These are phyloP conservation scores for Populus trichocarpa DNA, from an alignment of 441 rosid species.

Conservation along the genomic window DNA sequence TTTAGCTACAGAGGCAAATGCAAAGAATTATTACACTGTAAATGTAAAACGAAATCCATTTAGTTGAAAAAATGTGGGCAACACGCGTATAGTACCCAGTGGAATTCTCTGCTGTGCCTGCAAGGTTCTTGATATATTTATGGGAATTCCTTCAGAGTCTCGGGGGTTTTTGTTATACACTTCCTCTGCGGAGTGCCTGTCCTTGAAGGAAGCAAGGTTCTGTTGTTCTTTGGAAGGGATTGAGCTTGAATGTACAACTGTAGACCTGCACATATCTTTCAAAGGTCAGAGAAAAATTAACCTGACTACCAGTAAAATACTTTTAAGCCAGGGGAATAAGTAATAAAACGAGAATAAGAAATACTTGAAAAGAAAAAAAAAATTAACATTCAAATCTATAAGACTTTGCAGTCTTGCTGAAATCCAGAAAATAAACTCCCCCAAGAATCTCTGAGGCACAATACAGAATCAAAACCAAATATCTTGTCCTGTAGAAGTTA, in stretches of 20 bases:
- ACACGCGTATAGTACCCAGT: constrained; percentile 40
- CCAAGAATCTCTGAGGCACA: not conserved
- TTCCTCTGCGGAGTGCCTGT: constrained; percentile 40
- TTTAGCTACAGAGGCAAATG: constrained; percentile 44
- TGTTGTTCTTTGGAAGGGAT: constrained; percentile 46
- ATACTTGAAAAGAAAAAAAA: not conserved
- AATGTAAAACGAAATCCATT: not conserved
- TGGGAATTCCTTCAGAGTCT: constrained; percentile 41
- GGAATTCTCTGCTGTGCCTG: constrained; percentile 63
- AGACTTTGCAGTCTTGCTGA: not conserved
- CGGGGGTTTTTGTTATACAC: constrained; percentile 31
- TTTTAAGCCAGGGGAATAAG: not conserved
- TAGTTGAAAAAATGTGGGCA: not conserved
- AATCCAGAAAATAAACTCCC: not conserved
- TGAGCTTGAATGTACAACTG: constrained; percentile 65
- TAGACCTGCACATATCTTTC: constrained; percentile 54
- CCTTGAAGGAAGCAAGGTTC: constrained; percentile 27
- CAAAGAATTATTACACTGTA: not conserved
- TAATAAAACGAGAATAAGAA: not conserved
- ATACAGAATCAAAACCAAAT: not conserved
- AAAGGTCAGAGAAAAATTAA: not conserved
- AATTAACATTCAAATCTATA: not conserved
- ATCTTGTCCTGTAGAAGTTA: not conserved
- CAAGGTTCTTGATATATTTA: constrained; percentile 38
- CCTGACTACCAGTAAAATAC: not conserved